These are phyloP conservation scores for Hevea brasiliensis DNA, from an alignment of 345 rosid species.

Conservation along the genomic window DNA sequence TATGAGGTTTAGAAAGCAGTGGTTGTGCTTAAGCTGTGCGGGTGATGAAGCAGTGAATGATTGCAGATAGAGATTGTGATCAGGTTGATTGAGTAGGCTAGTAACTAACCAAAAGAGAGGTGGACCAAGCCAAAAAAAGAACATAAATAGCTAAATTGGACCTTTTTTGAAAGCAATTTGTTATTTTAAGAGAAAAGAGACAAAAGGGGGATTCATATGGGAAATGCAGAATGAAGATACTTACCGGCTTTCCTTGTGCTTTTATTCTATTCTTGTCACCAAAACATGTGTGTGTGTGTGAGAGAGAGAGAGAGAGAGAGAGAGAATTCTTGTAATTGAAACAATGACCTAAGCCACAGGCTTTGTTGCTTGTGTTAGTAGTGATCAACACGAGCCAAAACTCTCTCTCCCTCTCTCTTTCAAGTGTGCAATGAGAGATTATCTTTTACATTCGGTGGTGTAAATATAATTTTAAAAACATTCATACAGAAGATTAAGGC, in stretches of 20 bases:
- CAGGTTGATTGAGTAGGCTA: constrained; percentile 20
- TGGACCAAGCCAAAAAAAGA: constrained; percentile 32
- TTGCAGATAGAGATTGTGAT: background rate
- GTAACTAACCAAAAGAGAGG: constrained; percentile 9
- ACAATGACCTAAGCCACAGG: constrained; percentile 25
- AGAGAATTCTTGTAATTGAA: constrained; percentile 16
- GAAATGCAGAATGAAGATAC: constrained; percentile 33
- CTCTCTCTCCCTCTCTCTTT: constrained; percentile 4
- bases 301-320: constrained; percentile 9
- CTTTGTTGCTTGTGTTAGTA: constrained; percentile 10
- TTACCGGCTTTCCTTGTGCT: constrained; percentile 13
- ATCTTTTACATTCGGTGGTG: too few species aligned
- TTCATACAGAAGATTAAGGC: too few species aligned
- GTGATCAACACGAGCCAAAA: constrained; percentile 23
- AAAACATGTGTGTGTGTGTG: background rate
- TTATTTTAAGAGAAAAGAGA: constrained; percentile 16
- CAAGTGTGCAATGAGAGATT: constrained; percentile 15
- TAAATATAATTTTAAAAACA: too few species aligned
- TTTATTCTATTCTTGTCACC: constrained; percentile 32
- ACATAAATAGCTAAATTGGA: constrained; percentile 20
- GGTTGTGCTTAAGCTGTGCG: background rate
- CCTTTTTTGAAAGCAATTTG: constrained; percentile 14
- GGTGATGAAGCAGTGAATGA: constrained; percentile 8
- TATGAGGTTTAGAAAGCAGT: background rate
- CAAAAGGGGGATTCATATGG: constrained; percentile 35